phyloP scores from a whole-genome alignment of 2,329 filamentous ascomycete genomes.

The Fusarium sublunatum region DNA sequence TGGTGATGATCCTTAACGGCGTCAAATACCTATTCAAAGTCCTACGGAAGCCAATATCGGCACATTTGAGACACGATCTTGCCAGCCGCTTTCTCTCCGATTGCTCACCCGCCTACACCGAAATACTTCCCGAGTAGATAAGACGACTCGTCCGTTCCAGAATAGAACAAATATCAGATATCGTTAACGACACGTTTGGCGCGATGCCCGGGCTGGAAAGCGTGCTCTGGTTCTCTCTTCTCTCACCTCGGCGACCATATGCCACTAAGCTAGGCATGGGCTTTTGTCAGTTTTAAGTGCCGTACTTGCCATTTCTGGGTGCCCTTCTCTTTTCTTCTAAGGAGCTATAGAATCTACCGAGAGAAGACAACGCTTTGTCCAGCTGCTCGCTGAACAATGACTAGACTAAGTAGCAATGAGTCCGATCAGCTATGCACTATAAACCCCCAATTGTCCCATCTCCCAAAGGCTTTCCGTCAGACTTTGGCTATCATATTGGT shows the following conservation, averaged over 20 bases:
- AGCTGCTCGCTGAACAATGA: conserved; percentile 2
- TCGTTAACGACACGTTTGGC: not conserved
- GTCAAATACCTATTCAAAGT: not conserved
- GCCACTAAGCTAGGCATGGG: not conserved
- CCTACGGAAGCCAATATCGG: not conserved
- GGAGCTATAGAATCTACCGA: not conserved
- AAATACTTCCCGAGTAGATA: not conserved
- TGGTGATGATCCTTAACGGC: not conserved
- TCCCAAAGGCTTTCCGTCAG: no score
- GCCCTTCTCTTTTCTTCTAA: not conserved
- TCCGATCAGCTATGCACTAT: not conserved
- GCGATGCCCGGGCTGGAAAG: not conserved
- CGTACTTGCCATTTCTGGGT: not conserved
- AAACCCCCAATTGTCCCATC: not conserved
- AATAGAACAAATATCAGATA: conserved; percentile 1
- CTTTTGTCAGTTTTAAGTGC: no score
- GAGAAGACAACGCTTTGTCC: conserved; percentile 2
- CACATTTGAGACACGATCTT: conserved; percentile 6
- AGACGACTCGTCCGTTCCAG: not conserved
- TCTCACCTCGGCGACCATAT: not conserved
- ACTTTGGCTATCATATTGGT: not conserved
- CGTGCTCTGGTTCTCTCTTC: not conserved
- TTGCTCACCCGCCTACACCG: conserved; percentile 4
- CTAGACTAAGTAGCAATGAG: not conserved
- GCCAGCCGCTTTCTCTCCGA: not conserved